phyloP scores from a whole-genome alignment of 352 stramenopile species.

The Globisporangium barbulae region DNA sequence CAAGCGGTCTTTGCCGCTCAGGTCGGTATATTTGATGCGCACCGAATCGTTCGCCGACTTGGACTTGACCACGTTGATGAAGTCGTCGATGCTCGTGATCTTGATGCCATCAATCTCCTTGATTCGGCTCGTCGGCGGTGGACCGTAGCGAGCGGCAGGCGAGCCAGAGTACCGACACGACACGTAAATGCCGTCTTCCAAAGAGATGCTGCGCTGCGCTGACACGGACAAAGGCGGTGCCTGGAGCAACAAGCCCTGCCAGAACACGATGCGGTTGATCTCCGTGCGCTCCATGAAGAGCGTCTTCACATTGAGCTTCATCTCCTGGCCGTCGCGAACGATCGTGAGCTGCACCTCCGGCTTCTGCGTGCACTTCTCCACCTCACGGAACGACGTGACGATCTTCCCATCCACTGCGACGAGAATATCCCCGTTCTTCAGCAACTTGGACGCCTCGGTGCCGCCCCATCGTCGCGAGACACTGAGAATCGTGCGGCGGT shows the following conservation, averaged over 20 bases:
- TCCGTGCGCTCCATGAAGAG: conserved; percentile 80
- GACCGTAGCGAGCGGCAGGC: conserved; percentile 84
- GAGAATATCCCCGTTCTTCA: conserved; percentile 86
- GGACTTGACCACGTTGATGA: conserved; percentile 73
- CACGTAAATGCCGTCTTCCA: conserved; percentile 85
- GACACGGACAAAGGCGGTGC: conserved; percentile 84
- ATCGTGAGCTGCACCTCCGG: conserved; percentile 78
- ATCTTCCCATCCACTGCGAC: conserved; percentile 81
- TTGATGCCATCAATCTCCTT: conserved; percentile 88
- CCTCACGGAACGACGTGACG: conserved; percentile 83
- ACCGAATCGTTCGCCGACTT: conserved; percentile 66
- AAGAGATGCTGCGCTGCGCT: conserved; percentile 74
- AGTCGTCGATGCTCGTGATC: conserved; percentile 87
- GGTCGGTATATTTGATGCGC: conserved; percentile 89
- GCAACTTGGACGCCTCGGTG: conserved; percentile 55
- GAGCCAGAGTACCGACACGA: conserved; percentile 87
- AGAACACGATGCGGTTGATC: conserved; percentile 91
- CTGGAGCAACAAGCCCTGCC: conserved; percentile 89
- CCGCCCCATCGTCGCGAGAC: conserved; percentile 76
- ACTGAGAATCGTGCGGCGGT: conserved; percentile 76
- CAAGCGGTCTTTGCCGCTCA: conserved; percentile 83
- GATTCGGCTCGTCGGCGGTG: conserved; percentile 87
- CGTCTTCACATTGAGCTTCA: conserved; percentile 69
- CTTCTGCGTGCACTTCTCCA: conserved; percentile 81
- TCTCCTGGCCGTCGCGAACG: conserved; percentile 76